Evolutionary conservation across 352 stramenopile genomes (phyloP), one percentile per base, ranked within the genome.

Genomic region (Poterioochromonas sp.): DNA sequence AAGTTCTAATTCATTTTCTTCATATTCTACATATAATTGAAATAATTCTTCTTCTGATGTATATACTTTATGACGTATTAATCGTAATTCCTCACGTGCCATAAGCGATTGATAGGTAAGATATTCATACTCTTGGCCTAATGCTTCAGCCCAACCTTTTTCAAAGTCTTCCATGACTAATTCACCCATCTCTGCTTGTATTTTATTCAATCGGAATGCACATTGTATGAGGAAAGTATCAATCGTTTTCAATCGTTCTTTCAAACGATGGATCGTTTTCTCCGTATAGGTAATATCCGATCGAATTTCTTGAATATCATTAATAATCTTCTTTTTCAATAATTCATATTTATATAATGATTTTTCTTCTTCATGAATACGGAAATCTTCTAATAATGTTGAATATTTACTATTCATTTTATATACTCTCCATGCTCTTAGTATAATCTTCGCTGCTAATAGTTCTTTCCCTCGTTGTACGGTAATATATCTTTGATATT

Each of bases 111-210:
- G 69, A 32, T 76, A 34, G 22, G 20, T 62, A 26, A 76, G 5
- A n/a, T 44, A 64, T 76, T 76, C 69, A 64, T 64, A 76, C 40
- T 76, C 69, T 41, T 62, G 41, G 35, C 69, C 69, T 49, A 62
- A 64, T 43, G 69, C 69, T 40, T 76, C 69, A 20, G 32, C 69
- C 69, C 69, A 76, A 32, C 62, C 62, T 47, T 29, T 41, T 71
- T 71, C 62, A 47, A 44, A 71, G 32, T 71, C 62, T 71, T 71
- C 62, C 32, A 43, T 3, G 2, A 29, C 41, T 29, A 71, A 44
- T 43, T 44, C 15, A 26, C 20, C 39, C 62, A 71, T 71, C 12
- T 71, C 62, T 41, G 8, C 8, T 71, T 71, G 39, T 3, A 71
- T 43, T 41, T 41, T 71, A 41, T 11, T 29, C 32, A 35, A 29